A percentile compares a stretch with the other conserved stretches of the same genome.
Evolutionary conservation across 1,284 basidiomycete genomes (phyloP).

Genomic region (Violaceomyces palustris): DNA sequence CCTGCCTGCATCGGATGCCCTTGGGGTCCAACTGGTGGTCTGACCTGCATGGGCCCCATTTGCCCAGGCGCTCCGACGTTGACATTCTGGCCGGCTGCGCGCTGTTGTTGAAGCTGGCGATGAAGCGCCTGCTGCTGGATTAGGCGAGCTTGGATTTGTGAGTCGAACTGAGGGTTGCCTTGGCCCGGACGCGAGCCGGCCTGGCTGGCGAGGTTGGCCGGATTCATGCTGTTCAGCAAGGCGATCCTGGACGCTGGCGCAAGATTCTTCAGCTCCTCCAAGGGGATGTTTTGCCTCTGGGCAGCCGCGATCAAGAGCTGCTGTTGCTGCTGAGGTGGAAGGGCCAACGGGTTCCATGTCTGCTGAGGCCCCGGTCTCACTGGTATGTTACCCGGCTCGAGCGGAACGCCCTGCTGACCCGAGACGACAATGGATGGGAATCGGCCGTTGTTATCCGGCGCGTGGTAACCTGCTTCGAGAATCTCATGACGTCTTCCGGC

Average conservation of each 20-base stretch:
- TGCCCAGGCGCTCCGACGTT: background rate
- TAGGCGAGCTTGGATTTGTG: constrained; percentile 38
- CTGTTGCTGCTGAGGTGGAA: constrained; percentile 43
- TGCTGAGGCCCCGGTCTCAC: constrained; percentile 10
- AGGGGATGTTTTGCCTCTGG: constrained; percentile 36
- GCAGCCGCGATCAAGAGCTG: constrained; percentile 44
- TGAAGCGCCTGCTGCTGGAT: constrained; percentile 36
- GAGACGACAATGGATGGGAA: constrained; percentile 34
- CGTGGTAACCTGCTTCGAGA: constrained; percentile 23
- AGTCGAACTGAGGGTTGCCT: constrained; percentile 25
- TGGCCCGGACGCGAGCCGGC: constrained; percentile 22
- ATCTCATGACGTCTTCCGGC: constrained; percentile 25
- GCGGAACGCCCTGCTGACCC: constrained; percentile 5
- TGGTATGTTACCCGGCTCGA: constrained; percentile 10
- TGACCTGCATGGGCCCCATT: constrained; percentile 16
- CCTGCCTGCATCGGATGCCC: constrained; percentile 16
- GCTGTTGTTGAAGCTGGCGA: constrained; percentile 38
- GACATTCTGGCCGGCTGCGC: constrained; percentile 4
- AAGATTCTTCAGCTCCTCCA: constrained; percentile 49
- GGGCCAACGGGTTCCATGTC: constrained; percentile 26
- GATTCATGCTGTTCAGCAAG: constrained; percentile 37
- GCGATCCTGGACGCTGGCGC: constrained; percentile 36
- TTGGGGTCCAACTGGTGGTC: constrained; percentile 22
- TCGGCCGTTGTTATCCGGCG: constrained; percentile 14
- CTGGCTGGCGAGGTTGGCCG: constrained; percentile 25